phyloP scores from a whole-genome alignment of 352 stramenopile genomes.

The Globisporangium cylindrosporum region DNA sequence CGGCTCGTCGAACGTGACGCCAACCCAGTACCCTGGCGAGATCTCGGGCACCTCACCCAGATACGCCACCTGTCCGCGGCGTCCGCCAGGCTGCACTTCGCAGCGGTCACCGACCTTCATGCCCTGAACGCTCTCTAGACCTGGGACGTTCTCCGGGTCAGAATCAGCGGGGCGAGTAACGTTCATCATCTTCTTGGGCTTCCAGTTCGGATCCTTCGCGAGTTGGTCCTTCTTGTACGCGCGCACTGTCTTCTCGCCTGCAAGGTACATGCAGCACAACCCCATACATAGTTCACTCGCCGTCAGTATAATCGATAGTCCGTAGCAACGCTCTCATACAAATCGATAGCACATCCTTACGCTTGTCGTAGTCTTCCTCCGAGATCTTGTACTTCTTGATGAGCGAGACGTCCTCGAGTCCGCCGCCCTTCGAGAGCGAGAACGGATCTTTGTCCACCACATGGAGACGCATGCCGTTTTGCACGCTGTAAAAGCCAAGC shows the following conservation, averaged over 20 bases:
- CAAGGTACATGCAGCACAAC: neutral
- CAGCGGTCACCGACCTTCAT: constrained; percentile 95
- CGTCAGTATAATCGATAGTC: neutral
- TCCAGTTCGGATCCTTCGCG: constrained; percentile 95
- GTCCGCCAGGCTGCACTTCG: constrained; percentile 94
- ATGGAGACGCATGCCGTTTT: constrained; percentile 93
- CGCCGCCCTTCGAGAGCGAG: constrained; percentile 92
- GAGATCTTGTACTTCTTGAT: constrained; percentile 98
- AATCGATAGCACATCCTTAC: constrained; percentile 33
- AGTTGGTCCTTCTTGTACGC: constrained; percentile 96
- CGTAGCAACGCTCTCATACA: neutral
- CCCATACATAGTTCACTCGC: neutral
- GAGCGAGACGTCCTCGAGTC: constrained; percentile 95
- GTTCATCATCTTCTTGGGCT: constrained; percentile 82
- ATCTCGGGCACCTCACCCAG: constrained; percentile 92
- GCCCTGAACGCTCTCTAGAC: constrained; percentile 63
- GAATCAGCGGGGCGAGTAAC: constrained; percentile 15
- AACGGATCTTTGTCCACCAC: constrained; percentile 97
- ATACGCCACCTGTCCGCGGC: constrained; percentile 91
- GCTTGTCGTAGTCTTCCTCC: constrained; percentile 98
- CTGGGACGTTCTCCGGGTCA: constrained; percentile 45
- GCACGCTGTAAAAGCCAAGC: constrained; percentile 90
- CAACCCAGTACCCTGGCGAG: constrained; percentile 91
- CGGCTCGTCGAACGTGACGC: constrained; percentile 97
- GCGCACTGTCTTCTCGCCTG: constrained; percentile 95